Percentiles rank a stretch among this genome's conserved stretches.
Conservation (phyloP, 192 early-diverging fungal genomes). For the Podila epicladia region DNA sequence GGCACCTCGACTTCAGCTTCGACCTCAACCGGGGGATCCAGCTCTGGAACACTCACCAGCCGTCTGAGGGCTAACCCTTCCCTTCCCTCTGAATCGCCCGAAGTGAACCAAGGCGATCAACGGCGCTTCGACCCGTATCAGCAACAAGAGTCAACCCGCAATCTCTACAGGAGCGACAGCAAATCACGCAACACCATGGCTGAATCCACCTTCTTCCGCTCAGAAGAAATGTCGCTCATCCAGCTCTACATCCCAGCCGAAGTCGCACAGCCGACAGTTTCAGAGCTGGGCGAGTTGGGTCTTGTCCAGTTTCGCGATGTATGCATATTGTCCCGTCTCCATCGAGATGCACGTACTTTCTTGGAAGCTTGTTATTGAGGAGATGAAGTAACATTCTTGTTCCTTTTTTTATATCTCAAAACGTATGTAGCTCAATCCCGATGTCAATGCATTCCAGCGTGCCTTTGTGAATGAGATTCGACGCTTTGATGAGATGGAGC, state of each 20-base stretch:
- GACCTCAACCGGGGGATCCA: background rate
- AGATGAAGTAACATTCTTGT: too few species aligned
- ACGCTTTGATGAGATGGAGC: constrained; percentile 96
- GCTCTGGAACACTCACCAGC: constrained; percentile 5
- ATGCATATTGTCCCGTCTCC: constrained; percentile 27
- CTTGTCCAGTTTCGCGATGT: constrained; percentile 96
- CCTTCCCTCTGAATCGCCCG: constrained; percentile 5
- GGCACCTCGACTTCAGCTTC: background rate
- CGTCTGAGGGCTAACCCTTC: constrained; percentile 3
- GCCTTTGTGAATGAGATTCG: constrained; percentile 96
- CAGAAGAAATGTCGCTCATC: constrained; percentile 95
- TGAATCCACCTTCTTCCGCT: constrained; percentile 78
- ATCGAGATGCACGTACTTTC: background rate
- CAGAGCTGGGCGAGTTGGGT: constrained; percentile 96
- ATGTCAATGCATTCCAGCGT: constrained; percentile 96
- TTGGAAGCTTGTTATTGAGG: background rate
- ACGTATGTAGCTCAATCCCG: constrained; percentile 79
- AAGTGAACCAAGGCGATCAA: constrained; percentile 3
- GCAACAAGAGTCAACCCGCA: constrained; percentile 19
- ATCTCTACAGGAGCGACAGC: constrained; percentile 14
- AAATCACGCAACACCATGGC: constrained; percentile 41
- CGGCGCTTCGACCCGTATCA: constrained; percentile 19
- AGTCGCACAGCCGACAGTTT: constrained; percentile 89
- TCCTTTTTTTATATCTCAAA: too few species aligned
- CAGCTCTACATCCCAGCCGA: constrained; percentile 97